Percentiles rank a stretch among this genome's conserved stretches.
Conservation (phyloP, 2,329 filamentous ascomycete genomes). For the Setomelanomma holmii region DNA sequence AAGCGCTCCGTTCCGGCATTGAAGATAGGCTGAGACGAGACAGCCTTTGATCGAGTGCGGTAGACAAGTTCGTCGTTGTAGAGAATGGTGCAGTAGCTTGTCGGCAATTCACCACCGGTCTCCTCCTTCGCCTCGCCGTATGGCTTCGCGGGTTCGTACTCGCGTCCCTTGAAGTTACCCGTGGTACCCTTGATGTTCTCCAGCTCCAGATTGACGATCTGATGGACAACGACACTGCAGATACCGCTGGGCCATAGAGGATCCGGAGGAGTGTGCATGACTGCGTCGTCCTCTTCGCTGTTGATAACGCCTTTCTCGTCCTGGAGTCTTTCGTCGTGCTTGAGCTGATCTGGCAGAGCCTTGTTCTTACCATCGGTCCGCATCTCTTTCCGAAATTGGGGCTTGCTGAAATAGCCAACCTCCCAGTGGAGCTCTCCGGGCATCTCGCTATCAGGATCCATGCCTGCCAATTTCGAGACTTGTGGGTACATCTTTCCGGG, state of each 20-base stretch:
- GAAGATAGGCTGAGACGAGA: constrained; percentile 94
- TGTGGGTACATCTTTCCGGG: constrained; percentile 93
- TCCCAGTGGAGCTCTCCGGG: constrained; percentile 95
- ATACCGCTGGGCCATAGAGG: constrained; percentile 96
- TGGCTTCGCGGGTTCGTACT: constrained; percentile 86
- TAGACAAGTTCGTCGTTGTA: constrained; percentile 89
- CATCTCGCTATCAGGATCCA: constrained; percentile 86
- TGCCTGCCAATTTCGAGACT: constrained; percentile 79
- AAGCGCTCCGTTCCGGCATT: constrained; percentile 96
- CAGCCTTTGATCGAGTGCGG: constrained; percentile 92
- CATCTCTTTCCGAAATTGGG: constrained; percentile 82
- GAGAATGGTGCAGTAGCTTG: constrained; percentile 91
- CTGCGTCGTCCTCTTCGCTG: constrained; percentile 78
- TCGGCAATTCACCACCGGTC: constrained; percentile 78
- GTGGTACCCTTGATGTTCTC: constrained; percentile 85
- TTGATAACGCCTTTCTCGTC: constrained; percentile 85
- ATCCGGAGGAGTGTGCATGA: constrained; percentile 88
- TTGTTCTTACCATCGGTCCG: constrained; percentile 86
- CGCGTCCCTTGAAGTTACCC: constrained; percentile 80
- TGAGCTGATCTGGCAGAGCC: constrained; percentile 75
- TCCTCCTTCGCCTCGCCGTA: constrained; percentile 90
- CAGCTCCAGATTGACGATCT: constrained; percentile 94
- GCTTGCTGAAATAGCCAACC: constrained; percentile 93
- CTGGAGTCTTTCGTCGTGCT: constrained; percentile 77
- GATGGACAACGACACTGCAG: constrained; percentile 84